These are phyloP conservation scores for Actinomortierella wolfii DNA, from an alignment of 371 early-diverging fungal species.

Conservation along the genomic window DNA sequence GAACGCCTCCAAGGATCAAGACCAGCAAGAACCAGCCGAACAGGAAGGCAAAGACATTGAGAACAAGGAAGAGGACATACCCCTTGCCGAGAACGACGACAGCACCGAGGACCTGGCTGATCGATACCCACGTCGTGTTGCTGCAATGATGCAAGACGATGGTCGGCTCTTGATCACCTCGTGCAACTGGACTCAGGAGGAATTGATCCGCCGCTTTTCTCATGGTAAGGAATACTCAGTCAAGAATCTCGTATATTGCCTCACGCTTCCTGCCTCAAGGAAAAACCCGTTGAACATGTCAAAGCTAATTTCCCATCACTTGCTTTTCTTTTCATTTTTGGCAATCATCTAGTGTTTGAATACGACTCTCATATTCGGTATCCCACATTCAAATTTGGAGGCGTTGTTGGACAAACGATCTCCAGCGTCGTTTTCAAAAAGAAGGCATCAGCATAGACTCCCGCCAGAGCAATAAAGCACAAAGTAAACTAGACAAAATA, in stretches of 20 bases:
- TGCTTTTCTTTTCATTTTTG: constrained; percentile 9
- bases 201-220: constrained; percentile 70
- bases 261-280: too few species aligned
- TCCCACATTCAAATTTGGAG: constrained; percentile 88
- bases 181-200: constrained; percentile 93
- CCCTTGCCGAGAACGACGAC: constrained; percentile 35
- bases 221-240: constrained; percentile 48
- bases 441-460: constrained; percentile 20
- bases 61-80: constrained; percentile 10
- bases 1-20: constrained; percentile 32
- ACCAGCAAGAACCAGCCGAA: constrained; percentile 50
- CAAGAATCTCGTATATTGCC: too few species aligned
- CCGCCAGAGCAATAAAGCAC: too few species aligned
- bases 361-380: constrained; percentile 77
- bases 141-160: constrained; percentile 47
- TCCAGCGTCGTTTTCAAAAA: constrained; percentile 81
- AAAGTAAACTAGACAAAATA: too few species aligned
- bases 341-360: constrained; percentile 55
- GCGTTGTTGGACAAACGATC: constrained; percentile 83
- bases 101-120: constrained; percentile 43
- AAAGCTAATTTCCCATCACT: not conserved
- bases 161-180: constrained; percentile 85
- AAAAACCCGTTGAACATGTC: not conserved
- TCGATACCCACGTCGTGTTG: constrained; percentile 41
- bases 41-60: constrained; percentile 36